A percentile compares a stretch with the other conserved stretches of the same genome.
Evolutionary conservation across 371 early-diverging fungal species (phyloP).

Genomic region (Mucor irregularis): DNA sequence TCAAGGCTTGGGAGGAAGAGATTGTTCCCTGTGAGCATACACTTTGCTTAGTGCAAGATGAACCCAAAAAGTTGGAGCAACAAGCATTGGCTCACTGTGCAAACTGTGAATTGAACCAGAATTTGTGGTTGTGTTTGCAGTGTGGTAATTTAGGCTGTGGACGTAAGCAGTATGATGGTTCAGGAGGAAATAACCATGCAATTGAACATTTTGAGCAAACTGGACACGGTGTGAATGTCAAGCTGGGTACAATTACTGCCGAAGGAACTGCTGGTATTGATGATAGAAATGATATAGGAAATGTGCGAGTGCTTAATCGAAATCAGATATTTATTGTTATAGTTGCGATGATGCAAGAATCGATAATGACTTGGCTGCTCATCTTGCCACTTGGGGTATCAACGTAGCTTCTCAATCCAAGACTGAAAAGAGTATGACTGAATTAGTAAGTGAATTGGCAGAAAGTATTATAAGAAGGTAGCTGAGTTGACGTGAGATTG

Average conservation of each 20-base stretch:
- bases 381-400: constrained; percentile 89
- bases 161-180: constrained; percentile 92
- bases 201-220: constrained; percentile 84
- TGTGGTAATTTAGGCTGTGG: constrained; percentile 85
- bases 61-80: constrained; percentile 48
- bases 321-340: constrained; percentile 91
- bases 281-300: neutral
- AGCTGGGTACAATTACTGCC: constrained; percentile 97
- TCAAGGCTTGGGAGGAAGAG: constrained; percentile 93
- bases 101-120: constrained; percentile 86
- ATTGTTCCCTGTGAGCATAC: constrained; percentile 84
- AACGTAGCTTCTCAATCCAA: constrained; percentile 79
- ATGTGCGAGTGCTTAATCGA: no score
- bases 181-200: constrained; percentile 99
- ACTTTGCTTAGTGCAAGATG: constrained; percentile 64
- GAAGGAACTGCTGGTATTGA: constrained; percentile 87
- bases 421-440: constrained; percentile 91
- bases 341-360: constrained; percentile 81
- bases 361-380: constrained; percentile 78
- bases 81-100: constrained; percentile 75
- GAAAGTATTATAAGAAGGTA: no score
- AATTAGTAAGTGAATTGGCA: constrained; percentile 71
- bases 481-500: constrained; percentile 27
- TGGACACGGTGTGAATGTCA: constrained; percentile 84
- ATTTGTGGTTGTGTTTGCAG: constrained; percentile 79